These are phyloP conservation scores for Uronychia setigera DNA, from an alignment of 73 alveolate species.

Conservation along the genomic window DNA sequence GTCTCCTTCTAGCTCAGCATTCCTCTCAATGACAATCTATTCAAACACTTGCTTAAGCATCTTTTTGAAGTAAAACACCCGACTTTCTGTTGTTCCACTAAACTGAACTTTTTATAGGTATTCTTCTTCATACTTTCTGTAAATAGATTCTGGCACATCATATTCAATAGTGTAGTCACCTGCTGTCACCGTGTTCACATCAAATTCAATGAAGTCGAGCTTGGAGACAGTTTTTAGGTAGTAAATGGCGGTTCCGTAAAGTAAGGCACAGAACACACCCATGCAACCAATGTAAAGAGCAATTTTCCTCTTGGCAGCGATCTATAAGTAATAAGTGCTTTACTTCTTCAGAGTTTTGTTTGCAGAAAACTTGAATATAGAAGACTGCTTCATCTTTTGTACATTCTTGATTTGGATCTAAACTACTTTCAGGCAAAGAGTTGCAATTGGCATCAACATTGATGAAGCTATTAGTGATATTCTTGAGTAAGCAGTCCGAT, in stretches of 20 bases:
- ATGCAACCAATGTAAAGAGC: conserved; percentile 26
- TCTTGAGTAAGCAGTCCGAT: neutral
- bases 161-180: conserved; percentile 44
- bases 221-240: neutral
- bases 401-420: neutral
- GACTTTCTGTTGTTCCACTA: neutral
- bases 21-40: neutral
- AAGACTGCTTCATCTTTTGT: conserved; percentile 7
- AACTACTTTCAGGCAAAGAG: neutral
- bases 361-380: conserved; percentile 11
- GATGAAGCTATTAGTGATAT: neutral
- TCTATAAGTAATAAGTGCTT: too few relatives aligned
- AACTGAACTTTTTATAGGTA: neutral
- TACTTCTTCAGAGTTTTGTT: neutral
- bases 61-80: neutral
- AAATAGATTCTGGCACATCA: conserved; percentile 3
- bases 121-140: neutral
- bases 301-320: neutral
- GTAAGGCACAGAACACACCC: conserved; percentile 25
- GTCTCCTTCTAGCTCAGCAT: neutral
- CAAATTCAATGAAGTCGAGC: conserved; percentile 23
- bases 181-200: conserved; percentile 35
- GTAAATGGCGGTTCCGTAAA: conserved; percentile 10
- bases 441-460: neutral
- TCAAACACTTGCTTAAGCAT: neutral